These are phyloP conservation scores for Thyridium curvatum DNA, from an alignment of 2,329 filamentous ascomycete species.

Conservation along the genomic window DNA sequence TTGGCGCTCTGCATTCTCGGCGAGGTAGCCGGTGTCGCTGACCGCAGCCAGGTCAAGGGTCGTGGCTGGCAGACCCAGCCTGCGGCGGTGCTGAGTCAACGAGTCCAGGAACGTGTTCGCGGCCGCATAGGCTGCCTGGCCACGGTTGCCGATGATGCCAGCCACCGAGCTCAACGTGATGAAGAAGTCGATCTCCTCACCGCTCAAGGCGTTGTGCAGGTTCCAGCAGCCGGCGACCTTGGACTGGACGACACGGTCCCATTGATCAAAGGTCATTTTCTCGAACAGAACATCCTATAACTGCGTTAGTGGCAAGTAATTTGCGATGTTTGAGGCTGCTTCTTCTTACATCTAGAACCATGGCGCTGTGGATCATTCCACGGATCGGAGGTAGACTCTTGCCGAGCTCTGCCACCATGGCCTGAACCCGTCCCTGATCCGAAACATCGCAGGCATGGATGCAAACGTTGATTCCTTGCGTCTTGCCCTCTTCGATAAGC, in stretches of 20 bases:
- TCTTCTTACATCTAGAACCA: constrained; percentile 9
- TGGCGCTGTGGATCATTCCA: constrained; percentile 14
- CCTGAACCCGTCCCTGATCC: constrained; percentile 4
- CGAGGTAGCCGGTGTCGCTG: constrained; percentile 9
- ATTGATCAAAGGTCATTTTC: constrained; percentile 7
- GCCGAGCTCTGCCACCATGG: constrained; percentile 5
- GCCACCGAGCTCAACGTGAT: constrained; percentile 19
- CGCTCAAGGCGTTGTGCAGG: constrained; percentile 13
- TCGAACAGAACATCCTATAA: constrained; percentile 14
- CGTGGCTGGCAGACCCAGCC: constrained; percentile 2
- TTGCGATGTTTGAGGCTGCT: neutral
- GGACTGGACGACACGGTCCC: constrained; percentile 12
- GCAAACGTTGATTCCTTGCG: constrained; percentile 4
- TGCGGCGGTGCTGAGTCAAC: constrained; percentile 11
- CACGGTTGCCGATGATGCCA: constrained; percentile 15
- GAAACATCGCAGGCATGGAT: constrained; percentile 9
- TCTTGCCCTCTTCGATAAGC: constrained; percentile 7
- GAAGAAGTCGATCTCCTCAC: constrained; percentile 21
- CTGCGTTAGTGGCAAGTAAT: neutral
- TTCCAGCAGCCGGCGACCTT: constrained; percentile 21
- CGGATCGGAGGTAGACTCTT: constrained; percentile 10
- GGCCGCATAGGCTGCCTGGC: constrained; percentile 22
- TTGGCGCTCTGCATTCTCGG: constrained; percentile 8
- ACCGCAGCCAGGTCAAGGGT: constrained; percentile 9
- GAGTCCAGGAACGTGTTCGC: constrained; percentile 25